Percentiles rank a stretch among this genome's conserved stretches.
Conservation (phyloP, 768 basidiomycete species). For the Scleroderma bovista region DNA sequence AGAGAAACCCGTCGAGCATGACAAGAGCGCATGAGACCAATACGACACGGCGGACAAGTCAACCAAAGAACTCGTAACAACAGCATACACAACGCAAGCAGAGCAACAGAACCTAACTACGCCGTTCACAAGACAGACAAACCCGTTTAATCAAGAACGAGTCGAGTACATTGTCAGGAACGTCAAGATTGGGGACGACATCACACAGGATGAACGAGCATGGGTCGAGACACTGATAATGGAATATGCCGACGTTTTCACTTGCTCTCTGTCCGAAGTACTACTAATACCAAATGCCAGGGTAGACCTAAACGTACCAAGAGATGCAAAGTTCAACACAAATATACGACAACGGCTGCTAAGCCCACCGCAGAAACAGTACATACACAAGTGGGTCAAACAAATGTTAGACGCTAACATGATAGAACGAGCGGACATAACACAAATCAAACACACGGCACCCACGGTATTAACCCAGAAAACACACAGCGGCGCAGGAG, state of each 20-base stretch:
- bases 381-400: not conserved
- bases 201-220: not conserved
- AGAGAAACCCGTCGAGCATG: too few relatives aligned
- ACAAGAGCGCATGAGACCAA: too few relatives aligned
- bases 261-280: not conserved
- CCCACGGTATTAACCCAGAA: slow-evolving; percentile 35
- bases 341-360: not conserved
- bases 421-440: not conserved
- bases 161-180: slow-evolving; percentile 12
- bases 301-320: not conserved
- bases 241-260: not conserved
- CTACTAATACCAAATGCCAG: not conserved
- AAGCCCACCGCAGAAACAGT: not conserved
- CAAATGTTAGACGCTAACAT: not conserved
- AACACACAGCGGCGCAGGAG: slow-evolving; percentile 21
- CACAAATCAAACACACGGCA: not conserved
- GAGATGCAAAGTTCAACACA: not conserved
- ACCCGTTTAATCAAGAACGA: slow-evolving; percentile 3
- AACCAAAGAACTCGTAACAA: too few relatives aligned
- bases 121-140: not conserved
- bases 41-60: too few relatives aligned
- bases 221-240: not conserved
- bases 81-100: too few relatives aligned
- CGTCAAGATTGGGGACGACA: slow-evolving; percentile 20
- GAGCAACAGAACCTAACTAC: too few relatives aligned